Percentiles rank a stretch among this genome's conserved stretches.
Evolutionary conservation across 202 grass and related monocot genomes (phyloP).

Genomic region (Eragrostis tef): DNA sequence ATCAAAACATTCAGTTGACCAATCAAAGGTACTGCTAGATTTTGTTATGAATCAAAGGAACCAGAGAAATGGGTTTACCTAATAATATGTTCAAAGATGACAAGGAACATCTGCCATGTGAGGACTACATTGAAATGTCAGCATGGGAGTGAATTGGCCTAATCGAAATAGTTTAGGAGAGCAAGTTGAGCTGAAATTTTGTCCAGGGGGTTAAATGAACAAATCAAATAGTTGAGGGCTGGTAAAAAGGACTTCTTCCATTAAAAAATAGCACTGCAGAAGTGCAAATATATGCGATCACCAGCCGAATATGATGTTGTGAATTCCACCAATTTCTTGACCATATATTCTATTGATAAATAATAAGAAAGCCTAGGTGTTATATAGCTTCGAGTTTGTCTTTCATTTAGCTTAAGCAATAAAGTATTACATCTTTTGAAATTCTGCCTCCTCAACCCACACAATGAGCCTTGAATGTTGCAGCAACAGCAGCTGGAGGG

Average conservation of each 20-base stretch:
- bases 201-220: no score
- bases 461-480: background rate
- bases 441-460: background rate
- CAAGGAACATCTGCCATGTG: background rate
- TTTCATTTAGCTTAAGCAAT: background rate
- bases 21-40: background rate
- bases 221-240: no score
- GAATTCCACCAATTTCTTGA: background rate
- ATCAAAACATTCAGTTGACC: background rate
- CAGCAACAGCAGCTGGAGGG: background rate
- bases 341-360: no score
- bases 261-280: background rate
- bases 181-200: no score
- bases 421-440: background rate
- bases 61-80: background rate
- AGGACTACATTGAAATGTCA: background rate
- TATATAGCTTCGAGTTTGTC: background rate
- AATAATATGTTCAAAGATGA: background rate
- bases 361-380: no score
- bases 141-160: no score
- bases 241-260: background rate
- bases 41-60: background rate
- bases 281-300: background rate
- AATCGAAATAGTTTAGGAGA: no score
- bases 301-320: background rate